Evolutionary conservation across 2,329 filamentous ascomycete genomes (phyloP), one percentile per base, ranked within the genome.

Genomic region (Hypoxylon sp.): DNA sequence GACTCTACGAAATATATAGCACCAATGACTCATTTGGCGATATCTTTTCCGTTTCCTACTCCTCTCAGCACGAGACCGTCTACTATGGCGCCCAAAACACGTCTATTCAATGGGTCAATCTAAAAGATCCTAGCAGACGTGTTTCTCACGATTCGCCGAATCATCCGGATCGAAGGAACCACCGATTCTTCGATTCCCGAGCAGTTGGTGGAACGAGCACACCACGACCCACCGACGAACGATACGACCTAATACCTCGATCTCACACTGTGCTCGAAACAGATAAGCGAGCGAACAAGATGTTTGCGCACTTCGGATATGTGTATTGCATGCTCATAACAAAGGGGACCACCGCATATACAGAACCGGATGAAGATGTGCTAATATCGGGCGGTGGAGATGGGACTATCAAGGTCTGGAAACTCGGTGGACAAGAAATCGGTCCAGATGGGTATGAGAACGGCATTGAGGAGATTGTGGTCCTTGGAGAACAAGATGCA

Each of bases 61-160:
- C 94, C 3, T 82, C 89, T 5, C 86, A 89, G 72, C 85, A 93
- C 74, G 88, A 95, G 72, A 97, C 92, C 0, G 86, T 97, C 3
- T 98, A 97, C 78, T 87, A 97, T 46, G 96, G 96, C 63, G 93
- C 94, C 0, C 96, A 98, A 77, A 98, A 98, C 76, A 96, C 94
- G 6, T 93, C 91, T 41, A 96, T 98, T 57, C 94, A 97, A 84
- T 99, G 96, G 96, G 92, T 93, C 73, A 87, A 90, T 70, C 82
- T 97, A 60, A 88, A 88, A 73, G 87, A 93, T 69, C 86, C 88
- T 23, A 83, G 85, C 30, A 81, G 85, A 21, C 82, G 86, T 72
- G 91, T 87, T 17, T 81, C 84, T 3, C 89, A 87, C 56, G 88
- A 88, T 65, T 89, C 89, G 7, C 85, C 87, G 9, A 88, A 88